phyloP scores from a whole-genome alignment of 345 rosid genomes.

The Rhizophora mangle region DNA sequence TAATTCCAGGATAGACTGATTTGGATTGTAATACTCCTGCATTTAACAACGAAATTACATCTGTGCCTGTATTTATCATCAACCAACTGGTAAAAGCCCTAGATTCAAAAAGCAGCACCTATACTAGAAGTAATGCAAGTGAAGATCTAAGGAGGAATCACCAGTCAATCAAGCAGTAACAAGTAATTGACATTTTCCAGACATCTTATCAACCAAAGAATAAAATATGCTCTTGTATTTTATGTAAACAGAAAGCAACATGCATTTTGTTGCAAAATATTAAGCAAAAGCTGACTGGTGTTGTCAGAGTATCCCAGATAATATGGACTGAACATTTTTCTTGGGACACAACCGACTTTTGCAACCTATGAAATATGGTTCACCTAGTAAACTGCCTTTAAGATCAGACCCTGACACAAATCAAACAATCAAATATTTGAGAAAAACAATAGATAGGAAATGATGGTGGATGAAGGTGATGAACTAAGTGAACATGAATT shows the following conservation, averaged over 20 bases:
- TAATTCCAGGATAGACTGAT: constrained; percentile 90
- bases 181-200: neutral
- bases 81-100: no score
- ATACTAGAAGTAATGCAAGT: constrained; percentile 3
- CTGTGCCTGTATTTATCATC: neutral
- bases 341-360: neutral
- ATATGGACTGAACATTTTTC: neutral
- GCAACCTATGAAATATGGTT: neutral
- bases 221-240: neutral
- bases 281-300: neutral
- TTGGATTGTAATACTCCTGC: constrained; percentile 87
- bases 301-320: neutral
- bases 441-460: neutral
- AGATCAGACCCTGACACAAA: neutral
- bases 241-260: neutral
- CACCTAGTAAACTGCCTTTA: neutral
- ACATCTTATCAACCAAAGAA: neutral
- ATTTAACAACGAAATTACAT: constrained; percentile 2
- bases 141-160: neutral
- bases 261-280: neutral
- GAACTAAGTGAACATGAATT: neutral
- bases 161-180: neutral
- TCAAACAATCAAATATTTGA: neutral
- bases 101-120: no score
- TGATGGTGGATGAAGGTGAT: neutral